Evolutionary conservation across 371 early-diverging fungal species (phyloP), one percentile per base, ranked within the genome.

Genomic region (Lichtheimia ornata): DNA sequence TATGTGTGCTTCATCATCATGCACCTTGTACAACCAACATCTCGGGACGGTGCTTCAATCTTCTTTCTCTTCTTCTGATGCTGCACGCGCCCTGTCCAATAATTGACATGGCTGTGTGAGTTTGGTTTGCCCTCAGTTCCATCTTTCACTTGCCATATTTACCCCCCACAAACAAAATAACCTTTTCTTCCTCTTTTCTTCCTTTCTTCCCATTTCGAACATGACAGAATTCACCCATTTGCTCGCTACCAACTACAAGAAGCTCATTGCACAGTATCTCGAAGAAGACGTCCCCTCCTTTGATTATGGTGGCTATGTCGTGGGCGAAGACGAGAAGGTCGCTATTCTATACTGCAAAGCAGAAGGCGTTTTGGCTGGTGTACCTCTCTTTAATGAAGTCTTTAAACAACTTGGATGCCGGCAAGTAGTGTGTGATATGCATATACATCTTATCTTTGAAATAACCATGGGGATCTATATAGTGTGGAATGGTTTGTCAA

Each of bases 241-340:
- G 43, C 87, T 94, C 25, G 91, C 94, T 5, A 85, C 84, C 17
- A 83, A 83, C 61, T 92, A 87, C 83, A 87, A 85, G 63, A 64
- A 77, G 41, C 65, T 80, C 35, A 87, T 96, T n/a, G 61, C 84
- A 0, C 74, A 77, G 55, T 97, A 96, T 89, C 84, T 97, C 24
- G 81, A 86, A 62, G 97, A 98, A 74, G 98, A 98, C 78, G 91
- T 93, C 14, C 97, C 98, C 5, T 91, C 93, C 15, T 97, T 98
- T 73, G 98, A 98, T 79, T 96, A 94, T 72, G 97, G 97, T 51
- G 98, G 97, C 49, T 96, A 84, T 70, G 97, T 97, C 41, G 97
- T 98, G 20, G 97, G 97, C 61, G 92, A 94, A 65, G 82, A 84
- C 14, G 87, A 86, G n/a, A 85, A 95, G 65, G 79, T 71, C 3